phyloP scores from a whole-genome alignment of 2,329 filamentous ascomycete species.

The Tolypocladium nubicola region DNA sequence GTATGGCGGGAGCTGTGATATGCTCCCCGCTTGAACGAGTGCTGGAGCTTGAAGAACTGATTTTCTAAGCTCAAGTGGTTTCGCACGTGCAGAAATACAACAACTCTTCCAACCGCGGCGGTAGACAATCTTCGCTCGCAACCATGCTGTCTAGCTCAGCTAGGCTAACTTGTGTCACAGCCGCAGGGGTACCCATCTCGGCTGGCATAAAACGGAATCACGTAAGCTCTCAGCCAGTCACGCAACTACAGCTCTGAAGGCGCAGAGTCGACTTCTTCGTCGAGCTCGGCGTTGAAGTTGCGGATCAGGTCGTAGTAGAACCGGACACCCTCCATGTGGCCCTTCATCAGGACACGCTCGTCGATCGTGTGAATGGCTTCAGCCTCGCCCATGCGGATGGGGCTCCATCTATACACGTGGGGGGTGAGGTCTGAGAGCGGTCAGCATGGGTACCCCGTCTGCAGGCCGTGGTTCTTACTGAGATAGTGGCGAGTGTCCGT shows the following conservation, averaged over 20 bases:
- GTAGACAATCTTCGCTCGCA: not conserved
- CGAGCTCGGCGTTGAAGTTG: slow-evolving; percentile 27
- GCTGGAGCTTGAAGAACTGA: too few relatives aligned
- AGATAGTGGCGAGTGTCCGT: slow-evolving; percentile 32
- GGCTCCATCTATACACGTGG: slow-evolving; percentile 33
- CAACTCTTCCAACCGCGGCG: too few relatives aligned
- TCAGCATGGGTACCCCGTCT: not conserved
- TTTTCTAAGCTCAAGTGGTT: too few relatives aligned
- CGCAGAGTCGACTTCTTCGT: too few relatives aligned
- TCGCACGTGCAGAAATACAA: too few relatives aligned
- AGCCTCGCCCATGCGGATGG: slow-evolving; percentile 14
- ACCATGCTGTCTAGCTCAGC: not conserved
- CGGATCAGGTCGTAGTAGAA: slow-evolving; percentile 34
- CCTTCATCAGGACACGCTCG: slow-evolving; percentile 26
- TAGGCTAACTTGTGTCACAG: not conserved
- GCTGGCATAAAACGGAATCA: not conserved
- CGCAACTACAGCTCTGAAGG: not conserved
- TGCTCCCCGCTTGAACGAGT: too few relatives aligned
- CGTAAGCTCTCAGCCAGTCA: not conserved
- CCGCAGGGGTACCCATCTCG: not conserved
- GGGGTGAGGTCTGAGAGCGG: slow-evolving; percentile 14
- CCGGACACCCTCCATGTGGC: slow-evolving; percentile 28
- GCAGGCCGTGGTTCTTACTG: slow-evolving; percentile 13
- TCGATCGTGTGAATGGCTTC: slow-evolving; percentile 31
- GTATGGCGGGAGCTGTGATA: too few relatives aligned